Evolutionary conservation across 306 rosid species (phyloP).

Genomic region (Quercus engelmannii): DNA sequence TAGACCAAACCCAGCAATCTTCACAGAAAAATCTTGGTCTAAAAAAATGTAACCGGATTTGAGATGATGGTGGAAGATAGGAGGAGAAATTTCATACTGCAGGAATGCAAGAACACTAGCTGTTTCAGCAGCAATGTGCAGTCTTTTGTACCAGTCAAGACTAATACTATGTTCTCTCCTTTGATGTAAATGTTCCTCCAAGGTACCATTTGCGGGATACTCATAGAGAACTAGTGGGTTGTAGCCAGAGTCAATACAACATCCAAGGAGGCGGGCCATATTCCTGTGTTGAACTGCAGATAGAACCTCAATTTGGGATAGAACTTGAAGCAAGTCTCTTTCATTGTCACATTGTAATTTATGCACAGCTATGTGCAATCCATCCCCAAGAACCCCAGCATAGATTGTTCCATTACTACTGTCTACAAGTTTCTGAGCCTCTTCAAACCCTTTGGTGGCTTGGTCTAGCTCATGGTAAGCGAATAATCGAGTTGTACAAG

Average conservation of each 20-base stretch:
- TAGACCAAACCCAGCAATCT: slow-evolving; percentile 69
- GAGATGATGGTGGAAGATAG: slow-evolving; percentile 77
- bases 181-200: slow-evolving; percentile 65
- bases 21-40: slow-evolving; percentile 54
- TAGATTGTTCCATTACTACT: slow-evolving; percentile 51
- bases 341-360: slow-evolving; percentile 58
- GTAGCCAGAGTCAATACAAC: slow-evolving; percentile 61
- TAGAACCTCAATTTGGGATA: slow-evolving; percentile 70
- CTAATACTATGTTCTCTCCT: slow-evolving; percentile 38
- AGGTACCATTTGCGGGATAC: slow-evolving; percentile 67
- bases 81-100: slow-evolving; percentile 67
- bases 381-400: slow-evolving; percentile 68
- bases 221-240: slow-evolving; percentile 69
- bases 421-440: slow-evolving; percentile 47
- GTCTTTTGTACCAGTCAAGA: slow-evolving; percentile 77
- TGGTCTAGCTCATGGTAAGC: slow-evolving; percentile 63
- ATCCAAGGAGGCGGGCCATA: slow-evolving; percentile 65
- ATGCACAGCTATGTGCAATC: slow-evolving; percentile 75
- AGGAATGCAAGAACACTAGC: slow-evolving; percentile 69
- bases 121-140: slow-evolving; percentile 72
- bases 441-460: slow-evolving; percentile 70
- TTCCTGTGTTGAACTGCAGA: slow-evolving; percentile 54
- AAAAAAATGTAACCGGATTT: slow-evolving; percentile 62
- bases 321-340: slow-evolving; percentile 53
- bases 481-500: slow-evolving; percentile 61